phyloP scores from a whole-genome alignment of 1,139 yeast genomes.

The Yamadazyma membranifaciens region DNA sequence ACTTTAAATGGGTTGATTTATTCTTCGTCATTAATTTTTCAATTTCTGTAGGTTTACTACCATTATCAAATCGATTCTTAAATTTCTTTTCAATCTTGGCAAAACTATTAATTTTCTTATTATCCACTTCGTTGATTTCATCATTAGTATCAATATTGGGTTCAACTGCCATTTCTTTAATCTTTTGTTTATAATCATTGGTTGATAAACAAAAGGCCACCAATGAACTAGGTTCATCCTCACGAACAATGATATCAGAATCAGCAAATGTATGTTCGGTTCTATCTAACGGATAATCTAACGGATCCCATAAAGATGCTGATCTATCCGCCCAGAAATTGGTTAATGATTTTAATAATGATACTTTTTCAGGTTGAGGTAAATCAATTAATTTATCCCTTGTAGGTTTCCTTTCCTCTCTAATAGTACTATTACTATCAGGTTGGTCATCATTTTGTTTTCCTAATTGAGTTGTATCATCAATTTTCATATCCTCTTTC shows the following conservation, averaged over 20 bases:
- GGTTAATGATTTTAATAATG: conserved; percentile 78
- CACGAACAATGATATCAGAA: conserved; percentile 90
- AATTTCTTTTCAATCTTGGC: conserved; percentile 45
- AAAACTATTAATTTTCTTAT: conserved; percentile 38
- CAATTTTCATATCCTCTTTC: conserved; percentile 6
- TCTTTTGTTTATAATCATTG: conserved; percentile 72
- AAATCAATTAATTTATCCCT: conserved; percentile 16
- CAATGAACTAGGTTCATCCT: conserved; percentile 94
- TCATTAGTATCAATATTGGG: conserved; percentile 16
- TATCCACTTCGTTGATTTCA: conserved; percentile 25
- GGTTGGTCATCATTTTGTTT: conserved; percentile 14
- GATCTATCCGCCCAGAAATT: conserved; percentile 98
- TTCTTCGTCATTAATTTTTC: conserved; percentile 76
- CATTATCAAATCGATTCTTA: conserved; percentile 28
- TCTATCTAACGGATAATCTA: conserved; percentile 75
- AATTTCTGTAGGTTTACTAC: conserved; percentile 28
- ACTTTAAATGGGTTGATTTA: conserved; percentile 86
- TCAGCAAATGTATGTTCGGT: conserved; percentile 93
- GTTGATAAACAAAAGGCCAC: conserved; percentile 91
- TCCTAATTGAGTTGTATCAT: conserved; percentile 6
- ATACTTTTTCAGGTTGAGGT: conserved; percentile 62
- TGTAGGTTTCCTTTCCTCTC: conserved; percentile 11
- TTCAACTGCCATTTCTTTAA: conserved; percentile 40
- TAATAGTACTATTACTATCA: not conserved
- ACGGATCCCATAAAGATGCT: conserved; percentile 92